Percentiles rank a stretch among this genome's conserved stretches.
phyloP scores from a whole-genome alignment of 202 grass and related monocot genomes.

The Zizania palustris region DNA sequence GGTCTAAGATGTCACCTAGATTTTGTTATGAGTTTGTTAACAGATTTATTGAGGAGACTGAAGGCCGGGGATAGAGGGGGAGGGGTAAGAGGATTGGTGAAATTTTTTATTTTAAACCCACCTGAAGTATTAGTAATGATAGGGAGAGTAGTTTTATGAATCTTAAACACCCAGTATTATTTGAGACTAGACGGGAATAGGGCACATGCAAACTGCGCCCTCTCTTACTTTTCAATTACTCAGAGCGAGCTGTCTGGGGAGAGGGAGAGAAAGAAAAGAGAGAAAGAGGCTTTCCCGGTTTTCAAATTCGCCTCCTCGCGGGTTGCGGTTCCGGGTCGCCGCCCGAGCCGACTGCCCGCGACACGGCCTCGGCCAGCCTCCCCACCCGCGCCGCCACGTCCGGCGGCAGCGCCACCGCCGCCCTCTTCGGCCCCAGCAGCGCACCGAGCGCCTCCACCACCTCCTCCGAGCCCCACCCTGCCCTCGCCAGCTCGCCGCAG shows the following conservation, averaged over 20 bases:
- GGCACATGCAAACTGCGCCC: not conserved
- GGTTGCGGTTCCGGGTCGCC: slow-evolving; percentile 37
- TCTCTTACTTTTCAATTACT: not conserved
- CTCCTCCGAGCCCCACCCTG: slow-evolving; percentile 74
- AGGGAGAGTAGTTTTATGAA: too few species aligned
- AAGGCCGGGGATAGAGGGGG: too few species aligned
- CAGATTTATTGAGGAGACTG: too few species aligned
- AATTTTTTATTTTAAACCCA: too few species aligned
- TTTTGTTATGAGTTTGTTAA: too few species aligned
- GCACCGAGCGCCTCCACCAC: slow-evolving; percentile 63
- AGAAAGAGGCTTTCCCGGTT: not conserved
- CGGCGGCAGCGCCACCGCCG: slow-evolving; percentile 60
- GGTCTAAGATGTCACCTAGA: too few species aligned
- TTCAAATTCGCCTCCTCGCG: slow-evolving; percentile 39
- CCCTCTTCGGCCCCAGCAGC: slow-evolving; percentile 30
- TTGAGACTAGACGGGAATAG: not conserved
- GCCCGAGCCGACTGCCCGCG: slow-evolving; percentile 40
- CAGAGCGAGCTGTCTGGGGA: not conserved
- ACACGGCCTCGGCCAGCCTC: slow-evolving; percentile 58
- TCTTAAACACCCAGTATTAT: too few species aligned
- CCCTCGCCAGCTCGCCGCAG: slow-evolving; percentile 56
- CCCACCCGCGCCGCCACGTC: slow-evolving; percentile 63
- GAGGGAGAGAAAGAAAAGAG: not conserved
- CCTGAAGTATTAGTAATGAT: too few species aligned
- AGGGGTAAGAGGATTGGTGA: too few species aligned